Conservation (phyloP, 1,284 basidiomycete species). For the Sporisorium graminicola region DNA sequence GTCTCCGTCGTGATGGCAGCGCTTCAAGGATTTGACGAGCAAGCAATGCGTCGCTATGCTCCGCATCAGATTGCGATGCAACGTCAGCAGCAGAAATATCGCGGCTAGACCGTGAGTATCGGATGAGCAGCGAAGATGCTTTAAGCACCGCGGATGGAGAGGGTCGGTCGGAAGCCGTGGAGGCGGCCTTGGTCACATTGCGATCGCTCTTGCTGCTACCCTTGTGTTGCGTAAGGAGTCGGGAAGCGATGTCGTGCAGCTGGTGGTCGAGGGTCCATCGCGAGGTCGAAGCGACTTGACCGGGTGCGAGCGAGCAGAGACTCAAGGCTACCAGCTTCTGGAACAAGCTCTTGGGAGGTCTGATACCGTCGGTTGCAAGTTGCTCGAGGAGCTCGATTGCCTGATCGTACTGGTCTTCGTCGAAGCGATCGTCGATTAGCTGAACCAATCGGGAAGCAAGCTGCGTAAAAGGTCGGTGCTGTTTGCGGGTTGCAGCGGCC, state of each 20-base stretch:
- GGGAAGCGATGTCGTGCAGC: slow-evolving; percentile 19
- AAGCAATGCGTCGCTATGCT: background rate
- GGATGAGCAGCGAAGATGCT: slow-evolving; percentile 31
- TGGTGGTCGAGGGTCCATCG: slow-evolving; percentile 41
- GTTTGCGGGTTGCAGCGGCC: slow-evolving; percentile 8
- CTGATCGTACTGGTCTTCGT: slow-evolving; percentile 49
- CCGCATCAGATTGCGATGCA: background rate
- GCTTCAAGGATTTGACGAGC: slow-evolving; percentile 29
- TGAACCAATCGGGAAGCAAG: slow-evolving; percentile 21
- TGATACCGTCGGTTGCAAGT: slow-evolving; percentile 19
- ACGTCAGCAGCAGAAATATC: background rate
- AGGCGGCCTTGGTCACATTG: slow-evolving; percentile 18
- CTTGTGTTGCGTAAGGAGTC: slow-evolving; percentile 20
- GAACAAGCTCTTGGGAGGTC: slow-evolving; percentile 13
- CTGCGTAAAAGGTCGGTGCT: slow-evolving; percentile 7
- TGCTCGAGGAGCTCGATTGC: slow-evolving; percentile 44
- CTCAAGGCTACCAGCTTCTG: slow-evolving; percentile 44
- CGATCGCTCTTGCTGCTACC: slow-evolving; percentile 7
- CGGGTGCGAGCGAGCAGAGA: slow-evolving; percentile 40
- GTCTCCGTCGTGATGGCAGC: slow-evolving; percentile 30
- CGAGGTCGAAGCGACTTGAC: slow-evolving; percentile 31
- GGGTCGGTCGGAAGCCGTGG: slow-evolving; percentile 21
- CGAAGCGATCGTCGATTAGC: slow-evolving; percentile 47
- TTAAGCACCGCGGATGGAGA: slow-evolving; percentile 28
- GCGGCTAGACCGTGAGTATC: slow-evolving; percentile 6